These are phyloP conservation scores for Wickerhamiella cacticola DNA, from an alignment of 805 yeast genomes.

Conservation along the genomic window DNA sequence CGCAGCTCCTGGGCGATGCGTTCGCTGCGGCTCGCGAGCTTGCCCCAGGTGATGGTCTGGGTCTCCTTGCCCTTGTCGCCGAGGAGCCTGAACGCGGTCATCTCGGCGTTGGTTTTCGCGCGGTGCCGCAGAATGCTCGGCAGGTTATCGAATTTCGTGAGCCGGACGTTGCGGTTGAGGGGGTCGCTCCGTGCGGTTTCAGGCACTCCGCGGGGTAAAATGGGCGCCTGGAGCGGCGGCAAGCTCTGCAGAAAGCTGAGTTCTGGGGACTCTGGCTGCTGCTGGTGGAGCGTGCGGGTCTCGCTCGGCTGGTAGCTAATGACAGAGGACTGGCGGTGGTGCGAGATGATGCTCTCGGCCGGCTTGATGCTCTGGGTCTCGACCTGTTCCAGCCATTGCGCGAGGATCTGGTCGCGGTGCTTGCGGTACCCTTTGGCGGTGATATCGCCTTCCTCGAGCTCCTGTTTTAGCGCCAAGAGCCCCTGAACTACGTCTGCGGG, in stretches of 20 bases:
- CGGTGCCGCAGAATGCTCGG: conserved; percentile 64
- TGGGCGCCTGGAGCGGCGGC: conserved; percentile 20
- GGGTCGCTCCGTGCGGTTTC: conserved; percentile 29
- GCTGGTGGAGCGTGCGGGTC: background rate
- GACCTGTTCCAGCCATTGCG: conserved; percentile 13
- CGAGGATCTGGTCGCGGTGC: conserved; percentile 38
- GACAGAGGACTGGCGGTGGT: conserved; percentile 9
- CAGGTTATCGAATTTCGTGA: conserved; percentile 42
- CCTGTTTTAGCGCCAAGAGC: conserved; percentile 20
- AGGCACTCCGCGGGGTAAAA: conserved; percentile 24
- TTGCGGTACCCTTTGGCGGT: conserved; percentile 62
- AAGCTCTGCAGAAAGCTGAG: conserved; percentile 4
- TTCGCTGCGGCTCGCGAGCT: conserved; percentile 67
- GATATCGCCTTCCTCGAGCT: conserved; percentile 47
- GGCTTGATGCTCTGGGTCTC: conserved; percentile 2
- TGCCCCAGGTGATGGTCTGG: conserved; percentile 75
- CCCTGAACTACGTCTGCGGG: conserved; percentile 22
- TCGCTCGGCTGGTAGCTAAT: conserved; percentile 7
- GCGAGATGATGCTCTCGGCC: background rate
- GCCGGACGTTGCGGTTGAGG: conserved; percentile 25
- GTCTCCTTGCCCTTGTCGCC: conserved; percentile 76
- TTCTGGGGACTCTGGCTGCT: conserved; percentile 1
- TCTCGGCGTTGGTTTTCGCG: conserved; percentile 51
- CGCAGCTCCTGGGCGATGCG: conserved; percentile 75
- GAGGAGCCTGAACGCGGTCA: conserved; percentile 57